A percentile compares a stretch with the other conserved stretches of the same genome.
These are phyloP conservation scores for Davidsoniella virescens DNA, from an alignment of 2,329 filamentous ascomycete genomes.

Conservation along the genomic window DNA sequence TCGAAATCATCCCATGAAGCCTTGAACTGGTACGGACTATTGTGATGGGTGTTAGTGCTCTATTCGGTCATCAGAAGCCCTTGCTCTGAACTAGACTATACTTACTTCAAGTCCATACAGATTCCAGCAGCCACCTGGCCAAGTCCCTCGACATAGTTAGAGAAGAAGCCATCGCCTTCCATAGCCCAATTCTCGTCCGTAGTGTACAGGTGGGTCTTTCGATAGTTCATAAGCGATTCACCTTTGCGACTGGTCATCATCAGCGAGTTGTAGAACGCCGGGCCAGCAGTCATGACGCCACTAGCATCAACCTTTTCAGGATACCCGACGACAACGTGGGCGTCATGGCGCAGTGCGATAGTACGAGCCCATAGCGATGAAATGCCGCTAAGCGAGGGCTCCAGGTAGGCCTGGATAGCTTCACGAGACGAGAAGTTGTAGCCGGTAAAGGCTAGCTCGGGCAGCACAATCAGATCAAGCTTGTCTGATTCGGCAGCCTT, in stretches of 20 bases:
- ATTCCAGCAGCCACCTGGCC: slow-evolving; percentile 42
- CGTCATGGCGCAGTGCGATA: slow-evolving; percentile 48
- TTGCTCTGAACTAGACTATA: neutral
- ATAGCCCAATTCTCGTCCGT: slow-evolving; percentile 43
- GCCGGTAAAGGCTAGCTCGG: slow-evolving; percentile 61
- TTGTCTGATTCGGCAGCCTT: slow-evolving; percentile 9
- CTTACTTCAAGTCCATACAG: slow-evolving; percentile 49
- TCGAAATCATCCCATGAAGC: slow-evolving; percentile 26
- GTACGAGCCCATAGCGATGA: slow-evolving; percentile 55
- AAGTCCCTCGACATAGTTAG: slow-evolving; percentile 27
- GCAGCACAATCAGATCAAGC: slow-evolving; percentile 51
- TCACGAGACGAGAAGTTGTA: slow-evolving; percentile 62
- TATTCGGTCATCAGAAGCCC: neutral
- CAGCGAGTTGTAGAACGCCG: slow-evolving; percentile 38
- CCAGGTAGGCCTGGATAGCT: slow-evolving; percentile 53
- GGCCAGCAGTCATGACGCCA: slow-evolving; percentile 31
- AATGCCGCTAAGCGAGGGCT: slow-evolving; percentile 47
- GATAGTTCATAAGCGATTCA: slow-evolving; percentile 43
- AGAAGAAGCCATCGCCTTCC: slow-evolving; percentile 37
- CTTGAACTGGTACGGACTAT: slow-evolving; percentile 23
- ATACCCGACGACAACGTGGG: slow-evolving; percentile 55
- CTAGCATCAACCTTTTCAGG: slow-evolving; percentile 48
- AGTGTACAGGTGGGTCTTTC: slow-evolving; percentile 40
- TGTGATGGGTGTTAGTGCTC: neutral
- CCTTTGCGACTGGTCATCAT: slow-evolving; percentile 42